Base-by-base conservation (phyloP, 805 yeast genomes). In the Saccharomycopsis babjevae region DNA sequence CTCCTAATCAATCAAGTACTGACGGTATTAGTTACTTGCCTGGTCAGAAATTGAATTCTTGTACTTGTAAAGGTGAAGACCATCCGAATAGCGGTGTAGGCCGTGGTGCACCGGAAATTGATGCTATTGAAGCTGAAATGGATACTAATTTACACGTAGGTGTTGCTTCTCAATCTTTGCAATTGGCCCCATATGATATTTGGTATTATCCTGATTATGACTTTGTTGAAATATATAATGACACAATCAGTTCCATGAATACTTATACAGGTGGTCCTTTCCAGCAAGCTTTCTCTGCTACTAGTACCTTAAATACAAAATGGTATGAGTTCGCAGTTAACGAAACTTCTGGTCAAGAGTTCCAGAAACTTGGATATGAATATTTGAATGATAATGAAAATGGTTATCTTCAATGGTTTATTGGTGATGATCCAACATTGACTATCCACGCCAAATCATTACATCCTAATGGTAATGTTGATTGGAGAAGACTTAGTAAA, bases 101-200 rank as follows among this genome's bases (percentile, higher is more conserved):
- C 15, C 83, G 98, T 72, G 97, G 97, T 59, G 96, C 97, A 0
- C 97, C 97, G 10, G 97, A 91, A 78, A 89, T 93, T 67, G 98
- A 93, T 82, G 83, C 85, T 54, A 71, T 93, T 58, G 98, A 93
- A 80, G 97, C 86, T 65, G 91, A 89, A 66, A 81, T 83, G 30
- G 84, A 83, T 64, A 77, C 86, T 1, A 76, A 71, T 15, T 69
- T 75, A 65, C 79, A 79, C 59, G 75, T 73, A 15, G 94, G 94
- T 67, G 81, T 86, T 52, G 97, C 92, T 1, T 89, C 97, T 3
- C 99, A 93, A 73, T 90, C 97, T 3, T 73, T 86, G 69, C 98
- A 93, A 77, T 75, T 90, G 64, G 98, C 97, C 18, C 98, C 98
- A 10, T 83, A 83, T 70, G 98, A 93, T 73, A 85, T 91, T 65